Evolutionary conservation across 2,329 filamentous ascomycete species (phyloP).

Genomic region (Neonectria neomacrospora): DNA sequence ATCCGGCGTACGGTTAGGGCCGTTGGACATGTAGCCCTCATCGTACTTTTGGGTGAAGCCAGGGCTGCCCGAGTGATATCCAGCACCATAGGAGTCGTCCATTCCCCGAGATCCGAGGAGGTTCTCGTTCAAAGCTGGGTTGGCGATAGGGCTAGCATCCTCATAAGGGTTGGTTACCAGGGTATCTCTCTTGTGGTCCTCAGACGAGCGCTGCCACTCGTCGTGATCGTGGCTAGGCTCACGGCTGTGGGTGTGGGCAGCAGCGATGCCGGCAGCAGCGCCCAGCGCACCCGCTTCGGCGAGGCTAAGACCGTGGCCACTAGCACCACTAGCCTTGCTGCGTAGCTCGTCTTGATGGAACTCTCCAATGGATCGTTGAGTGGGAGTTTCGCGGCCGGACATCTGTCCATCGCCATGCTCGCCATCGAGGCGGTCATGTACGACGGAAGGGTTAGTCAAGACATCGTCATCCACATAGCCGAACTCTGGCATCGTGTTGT

Average conservation of each 20-base stretch:
- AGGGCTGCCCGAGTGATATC: conserved; percentile 66
- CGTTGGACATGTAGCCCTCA: conserved; percentile 91
- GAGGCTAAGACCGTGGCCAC: conserved; percentile 55
- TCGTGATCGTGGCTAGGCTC: conserved; percentile 68
- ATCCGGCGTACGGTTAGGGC: conserved; percentile 66
- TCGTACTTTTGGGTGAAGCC: conserved; percentile 72
- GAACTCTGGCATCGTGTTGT: conserved; percentile 81
- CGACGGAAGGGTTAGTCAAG: conserved; percentile 81
- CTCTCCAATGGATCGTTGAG: conserved; percentile 44
- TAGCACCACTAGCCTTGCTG: conserved; percentile 50
- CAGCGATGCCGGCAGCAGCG: conserved; percentile 59
- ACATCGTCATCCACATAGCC: conserved; percentile 76
- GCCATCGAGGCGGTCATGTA: conserved; percentile 70
- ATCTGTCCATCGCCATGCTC: conserved; percentile 57
- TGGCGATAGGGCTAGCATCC: conserved; percentile 70
- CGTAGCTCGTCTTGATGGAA: conserved; percentile 45
- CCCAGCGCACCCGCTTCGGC: conserved; percentile 65
- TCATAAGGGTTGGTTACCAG: conserved; percentile 75
- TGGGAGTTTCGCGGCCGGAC: conserved; percentile 66
- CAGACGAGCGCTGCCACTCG: conserved; percentile 72
- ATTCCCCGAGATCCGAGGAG: conserved; percentile 57
- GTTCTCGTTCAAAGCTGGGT: conserved; percentile 62
- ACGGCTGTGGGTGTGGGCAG: conserved; percentile 57
- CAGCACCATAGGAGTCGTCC: conserved; percentile 53
- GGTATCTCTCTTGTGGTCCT: conserved; percentile 73